A percentile compares a stretch with the other conserved stretches of the same genome.
phyloP scores from a whole-genome alignment of 768 basidiomycete genomes.

The Russula lepida region DNA sequence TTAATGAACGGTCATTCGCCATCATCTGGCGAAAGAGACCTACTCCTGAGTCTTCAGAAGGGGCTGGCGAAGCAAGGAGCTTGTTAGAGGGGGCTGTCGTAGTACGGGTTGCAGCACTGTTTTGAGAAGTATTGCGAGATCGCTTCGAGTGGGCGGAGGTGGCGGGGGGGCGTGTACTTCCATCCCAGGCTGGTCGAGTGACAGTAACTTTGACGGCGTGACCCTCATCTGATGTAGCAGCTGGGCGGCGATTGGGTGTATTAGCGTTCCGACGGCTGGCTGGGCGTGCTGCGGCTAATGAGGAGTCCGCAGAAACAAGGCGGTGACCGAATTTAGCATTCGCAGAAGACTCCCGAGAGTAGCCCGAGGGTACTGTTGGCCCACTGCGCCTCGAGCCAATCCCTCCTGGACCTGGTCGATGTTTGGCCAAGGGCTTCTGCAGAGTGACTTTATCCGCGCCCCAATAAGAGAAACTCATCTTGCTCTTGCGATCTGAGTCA shows the following conservation, averaged over 20 bases:
- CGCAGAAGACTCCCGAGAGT: slow-evolving; percentile 74
- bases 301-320: slow-evolving; percentile 56
- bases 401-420: slow-evolving; percentile 27
- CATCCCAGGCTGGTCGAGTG: slow-evolving; percentile 66
- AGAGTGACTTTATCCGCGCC: slow-evolving; percentile 87
- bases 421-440: slow-evolving; percentile 64
- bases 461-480: slow-evolving; percentile 94
- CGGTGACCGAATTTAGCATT: slow-evolving; percentile 91
- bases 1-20: slow-evolving; percentile 64
- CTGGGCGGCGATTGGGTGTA: slow-evolving; percentile 36
- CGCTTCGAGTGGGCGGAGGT: slow-evolving; percentile 42
- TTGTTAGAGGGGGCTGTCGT: slow-evolving; percentile 33
- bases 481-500: slow-evolving; percentile 83
- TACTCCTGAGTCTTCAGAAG: slow-evolving; percentile 76
- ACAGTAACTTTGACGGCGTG: slow-evolving; percentile 62
- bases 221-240: slow-evolving; percentile 49
- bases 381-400: slow-evolving; percentile 31
- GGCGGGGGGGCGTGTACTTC: slow-evolving; percentile 39
- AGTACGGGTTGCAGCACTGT: slow-evolving; percentile 45
- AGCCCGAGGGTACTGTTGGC: slow-evolving; percentile 43
- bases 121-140: slow-evolving; percentile 63
- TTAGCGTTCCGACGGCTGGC: slow-evolving; percentile 53
- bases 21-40: slow-evolving; percentile 78
- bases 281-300: slow-evolving; percentile 39
- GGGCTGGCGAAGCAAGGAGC: slow-evolving; percentile 59